A percentile compares a stretch with the other conserved stretches of the same genome.
Evolutionary conservation across 352 stramenopile species (phyloP).

Genomic region (Thraustotheca clavata): DNA sequence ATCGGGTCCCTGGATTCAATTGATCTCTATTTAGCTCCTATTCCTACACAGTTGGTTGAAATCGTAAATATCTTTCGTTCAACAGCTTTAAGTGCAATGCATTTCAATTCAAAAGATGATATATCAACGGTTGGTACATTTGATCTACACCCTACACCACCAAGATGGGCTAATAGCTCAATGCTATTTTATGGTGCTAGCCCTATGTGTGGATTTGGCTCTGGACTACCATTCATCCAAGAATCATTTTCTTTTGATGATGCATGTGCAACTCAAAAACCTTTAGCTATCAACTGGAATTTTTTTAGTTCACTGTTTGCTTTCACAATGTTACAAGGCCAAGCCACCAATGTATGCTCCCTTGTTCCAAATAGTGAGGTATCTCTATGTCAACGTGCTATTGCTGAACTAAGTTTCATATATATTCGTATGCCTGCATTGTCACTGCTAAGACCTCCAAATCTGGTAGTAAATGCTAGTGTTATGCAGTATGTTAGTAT

Average conservation of each 20-base stretch:
- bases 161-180: background rate
- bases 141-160: background rate
- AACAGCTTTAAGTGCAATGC: background rate
- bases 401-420: too few relatives aligned
- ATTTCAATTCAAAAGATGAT: background rate
- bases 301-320: background rate
- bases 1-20: background rate
- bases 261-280: background rate
- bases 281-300: background rate
- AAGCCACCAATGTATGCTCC: background rate
- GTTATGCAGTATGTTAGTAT: constrained; percentile 16
- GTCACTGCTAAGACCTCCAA: background rate
- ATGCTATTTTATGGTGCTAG: background rate
- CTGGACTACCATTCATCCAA: background rate
- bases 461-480: too few relatives aligned
- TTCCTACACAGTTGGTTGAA: background rate
- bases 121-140: background rate
- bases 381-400: background rate
- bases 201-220: background rate
- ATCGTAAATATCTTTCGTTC: background rate
- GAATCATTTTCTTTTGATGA: constrained; percentile 10
- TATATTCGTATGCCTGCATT: background rate
- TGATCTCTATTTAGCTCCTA: background rate
- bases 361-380: background rate
- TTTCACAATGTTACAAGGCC: background rate